These are phyloP conservation scores for Podospora didyma DNA, from an alignment of 495 filamentous ascomycete species.

Conservation along the genomic window DNA sequence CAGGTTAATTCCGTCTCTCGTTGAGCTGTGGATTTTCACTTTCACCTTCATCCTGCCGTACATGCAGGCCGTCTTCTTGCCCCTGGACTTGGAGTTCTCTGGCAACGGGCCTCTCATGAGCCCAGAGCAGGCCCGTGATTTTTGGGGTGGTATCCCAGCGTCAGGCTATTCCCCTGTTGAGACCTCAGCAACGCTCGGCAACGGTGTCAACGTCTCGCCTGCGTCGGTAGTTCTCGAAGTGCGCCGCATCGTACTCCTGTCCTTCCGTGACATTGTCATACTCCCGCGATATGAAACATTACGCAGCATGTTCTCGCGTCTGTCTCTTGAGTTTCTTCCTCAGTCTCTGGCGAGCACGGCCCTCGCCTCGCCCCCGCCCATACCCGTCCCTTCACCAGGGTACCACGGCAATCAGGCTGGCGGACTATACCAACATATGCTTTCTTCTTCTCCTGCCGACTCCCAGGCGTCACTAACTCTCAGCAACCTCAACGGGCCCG, in stretches of 20 bases:
- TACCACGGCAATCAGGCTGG: slow-evolving; percentile 14
- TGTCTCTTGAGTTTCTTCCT: slow-evolving; percentile 78
- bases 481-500: slow-evolving; percentile 27
- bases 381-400: slow-evolving; percentile 35
- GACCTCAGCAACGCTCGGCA: slow-evolving; percentile 8
- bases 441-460: slow-evolving; percentile 29
- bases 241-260: slow-evolving; percentile 79
- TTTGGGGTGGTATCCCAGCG: slow-evolving; percentile 67
- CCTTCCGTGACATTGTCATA: slow-evolving; percentile 85
- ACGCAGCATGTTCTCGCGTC: slow-evolving; percentile 83
- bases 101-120: slow-evolving; percentile 76
- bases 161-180: slow-evolving; percentile 5
- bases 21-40: slow-evolving; percentile 89
- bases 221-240: slow-evolving; percentile 66
- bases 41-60: slow-evolving; percentile 90
- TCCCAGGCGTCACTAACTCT: slow-evolving; percentile 33
- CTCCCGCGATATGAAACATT: slow-evolving; percentile 80
- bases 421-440: slow-evolving; percentile 11
- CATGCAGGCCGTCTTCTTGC: slow-evolving; percentile 93
- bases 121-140: slow-evolving; percentile 71
- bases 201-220: slow-evolving; percentile 32
- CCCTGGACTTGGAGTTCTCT: slow-evolving; percentile 89
- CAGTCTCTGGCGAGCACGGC: slow-evolving; percentile 50
- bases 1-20: slow-evolving; percentile 74
- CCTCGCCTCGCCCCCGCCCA: slow-evolving; percentile 34